Evolutionary conservation across 139 green algal species (phyloP).

Genomic region (Chloropicon primus): DNA sequence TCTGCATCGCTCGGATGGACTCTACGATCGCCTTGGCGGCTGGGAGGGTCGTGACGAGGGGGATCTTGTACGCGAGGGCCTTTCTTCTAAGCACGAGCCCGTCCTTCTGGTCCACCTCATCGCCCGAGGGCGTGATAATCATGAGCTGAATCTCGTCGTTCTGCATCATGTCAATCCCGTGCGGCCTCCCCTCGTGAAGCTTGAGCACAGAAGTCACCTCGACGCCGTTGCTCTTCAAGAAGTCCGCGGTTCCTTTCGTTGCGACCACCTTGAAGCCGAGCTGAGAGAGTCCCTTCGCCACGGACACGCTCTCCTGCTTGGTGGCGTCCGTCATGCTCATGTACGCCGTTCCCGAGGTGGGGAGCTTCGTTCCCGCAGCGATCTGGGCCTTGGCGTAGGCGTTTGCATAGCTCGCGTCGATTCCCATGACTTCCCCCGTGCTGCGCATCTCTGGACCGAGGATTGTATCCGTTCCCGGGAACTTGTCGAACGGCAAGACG

Average conservation of each 20-base stretch:
- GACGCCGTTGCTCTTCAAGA: constrained; percentile 40
- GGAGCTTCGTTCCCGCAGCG: constrained; percentile 72
- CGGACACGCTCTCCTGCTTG: constrained; percentile 63
- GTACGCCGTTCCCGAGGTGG: constrained; percentile 68
- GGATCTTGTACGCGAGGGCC: constrained; percentile 71
- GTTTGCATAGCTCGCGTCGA: constrained; percentile 70
- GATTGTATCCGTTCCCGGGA: constrained; percentile 87
- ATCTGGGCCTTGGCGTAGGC: constrained; percentile 96
- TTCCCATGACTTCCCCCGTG: constrained; percentile 94
- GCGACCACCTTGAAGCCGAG: constrained; percentile 81
- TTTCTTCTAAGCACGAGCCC: constrained; percentile 80
- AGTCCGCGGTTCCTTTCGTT: constrained; percentile 64
- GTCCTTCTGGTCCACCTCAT: constrained; percentile 79
- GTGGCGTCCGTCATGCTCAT: constrained; percentile 83
- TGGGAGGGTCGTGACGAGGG: constrained; percentile 78
- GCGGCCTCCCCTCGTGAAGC: constrained; percentile 91
- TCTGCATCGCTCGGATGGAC: constrained; percentile 65
- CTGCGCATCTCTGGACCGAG: constrained; percentile 96
- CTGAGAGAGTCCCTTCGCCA: constrained; percentile 64
- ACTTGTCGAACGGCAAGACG: constrained; percentile 98
- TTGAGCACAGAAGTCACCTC: constrained; percentile 67
- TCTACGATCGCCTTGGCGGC: constrained; percentile 65
- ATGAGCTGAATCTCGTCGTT: constrained; percentile 83
- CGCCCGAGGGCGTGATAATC: constrained; percentile 78
- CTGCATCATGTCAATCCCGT: constrained; percentile 52